Base-by-base conservation (phyloP, 176 grass and related monocot genomes). In the Avena eriantha region DNA sequence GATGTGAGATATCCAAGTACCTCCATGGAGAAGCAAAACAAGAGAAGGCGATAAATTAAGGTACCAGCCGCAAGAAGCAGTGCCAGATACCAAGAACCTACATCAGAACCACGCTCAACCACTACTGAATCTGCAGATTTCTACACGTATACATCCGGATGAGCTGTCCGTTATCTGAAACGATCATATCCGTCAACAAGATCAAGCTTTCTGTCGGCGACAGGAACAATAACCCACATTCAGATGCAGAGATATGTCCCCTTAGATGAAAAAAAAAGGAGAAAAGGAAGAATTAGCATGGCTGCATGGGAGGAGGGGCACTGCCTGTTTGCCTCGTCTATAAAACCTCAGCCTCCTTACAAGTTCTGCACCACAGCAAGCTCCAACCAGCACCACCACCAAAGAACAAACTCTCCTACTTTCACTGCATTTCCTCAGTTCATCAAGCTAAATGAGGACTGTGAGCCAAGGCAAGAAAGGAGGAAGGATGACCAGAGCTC, bases 181-280 rank as follows among this genome's bases (percentile, higher is more conserved):
- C 7, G 54, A 81, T 85, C 61, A 12, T 88, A 88, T 91, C 86
- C 69, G 43, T 91, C 85, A 88, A 88, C 77, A 61, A 47, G 59
- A 85, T 82, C 78, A 85, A 77, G 82, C 29, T 78, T 85, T 85
- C 24, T 88, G 70, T 91, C 72, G 34, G 77, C 63, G 82, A 91
- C 90, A 91, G 34, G 82, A 88, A 85, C 72, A 88, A 85, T 88
- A 82, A 86, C 33, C 71, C 85, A 78, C 64, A 85, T 85, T 91
- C 70, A 85, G 54, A 49, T 73, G 34, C 70, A 82, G 78, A 88
- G 78, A 85, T 88, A 85, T 91, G 90, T 91, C 82, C 73, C 86
- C 86, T 49, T 4, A 78, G 45, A 78, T 85, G 57, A 85, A 67
- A 77, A 50, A 61, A 84, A 73, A 76, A 19, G 4, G 13, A 29